Percentiles rank a stretch among this genome's conserved stretches.
phyloP scores from a whole-genome alignment of 2,329 filamentous ascomycete species.

The Emmonsia crescens region DNA sequence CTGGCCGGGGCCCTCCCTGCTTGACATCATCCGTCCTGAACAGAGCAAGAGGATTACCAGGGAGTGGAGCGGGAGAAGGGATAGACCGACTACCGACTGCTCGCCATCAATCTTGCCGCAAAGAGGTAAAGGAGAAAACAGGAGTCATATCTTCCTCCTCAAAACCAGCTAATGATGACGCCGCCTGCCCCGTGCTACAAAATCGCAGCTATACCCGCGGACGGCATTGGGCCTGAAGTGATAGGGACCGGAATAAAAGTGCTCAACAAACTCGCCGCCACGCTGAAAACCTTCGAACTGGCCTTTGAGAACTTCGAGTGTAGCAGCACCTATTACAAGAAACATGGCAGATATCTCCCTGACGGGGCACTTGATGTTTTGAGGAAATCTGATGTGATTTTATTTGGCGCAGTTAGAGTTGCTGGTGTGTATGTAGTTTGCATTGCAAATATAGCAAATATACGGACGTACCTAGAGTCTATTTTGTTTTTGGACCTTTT shows the following conservation, averaged over 20 bases:
- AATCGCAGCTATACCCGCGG: conserved; percentile 57
- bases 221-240: conserved; percentile 60
- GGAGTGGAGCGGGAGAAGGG: no score
- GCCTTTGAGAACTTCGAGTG: conserved; percentile 44
- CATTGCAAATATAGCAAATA: neutral
- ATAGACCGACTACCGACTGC: neutral
- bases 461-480: no score
- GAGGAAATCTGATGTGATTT: conserved; percentile 43
- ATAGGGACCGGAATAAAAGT: conserved; percentile 50
- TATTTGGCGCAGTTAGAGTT: conserved; percentile 51
- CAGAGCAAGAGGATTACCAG: no score
- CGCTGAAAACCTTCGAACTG: conserved; percentile 37
- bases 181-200: conserved; percentile 22
- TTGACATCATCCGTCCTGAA: no score
- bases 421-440: conserved; percentile 32
- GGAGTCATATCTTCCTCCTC: neutral
- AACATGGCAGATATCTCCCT: conserved; percentile 44
- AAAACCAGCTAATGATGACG: neutral
- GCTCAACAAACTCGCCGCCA: conserved; percentile 35
- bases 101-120: no score
- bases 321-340: conserved; percentile 38
- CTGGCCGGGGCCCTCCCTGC: neutral
- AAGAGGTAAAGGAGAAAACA: neutral
- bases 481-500: no score
- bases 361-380: conserved; percentile 41